Base-by-base conservation (phyloP, 2,329 filamentous ascomycete species). In the Trichoderma aggressivum region DNA sequence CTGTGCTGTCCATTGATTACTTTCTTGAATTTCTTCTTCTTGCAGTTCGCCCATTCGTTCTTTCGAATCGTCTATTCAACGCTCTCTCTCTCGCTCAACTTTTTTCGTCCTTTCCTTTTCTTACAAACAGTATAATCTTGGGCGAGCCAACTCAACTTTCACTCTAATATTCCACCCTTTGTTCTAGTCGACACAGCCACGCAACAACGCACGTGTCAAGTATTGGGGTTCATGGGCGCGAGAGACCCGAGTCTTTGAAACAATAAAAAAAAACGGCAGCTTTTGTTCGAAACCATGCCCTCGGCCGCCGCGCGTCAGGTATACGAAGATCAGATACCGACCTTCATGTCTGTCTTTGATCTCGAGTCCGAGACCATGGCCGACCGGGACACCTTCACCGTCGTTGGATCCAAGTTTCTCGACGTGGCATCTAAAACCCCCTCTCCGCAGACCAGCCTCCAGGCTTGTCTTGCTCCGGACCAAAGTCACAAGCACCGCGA, bases 291-390 rank as follows among this genome's bases (percentile, higher is more conserved):
- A 61, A 88, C 81, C 73, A 90, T 90, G 88, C 87, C 88, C 80
- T 89, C 88, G 76, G 86, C 89, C 75, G 85, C 88, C 71, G 84
- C 87, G 67, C 84, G 88, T 75, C 86, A 87, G 80, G 80, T 89
- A 76, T 90, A 89, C 79, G 88, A 91, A 84, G 89, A 90, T 78
- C 89, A 90, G 80, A 90, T 93, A 85, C 91, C 91, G 78, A 89
- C 91, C 26, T 92, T 93, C 77, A 92, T 92, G 90, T 90, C 91
- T 71, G 90, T 93, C 70, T 92, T 91, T 83, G 89, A 90, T 79
- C 85, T 91, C 75, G 89, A 91, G 77, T 82, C 82, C 75, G 86
- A 86, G 75, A 84, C 81, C 71, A 86, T 87, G 78, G 85, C 84
- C 71, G 86, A 87, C 61, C 83, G 83, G 65, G 85, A 85, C 71